Evolutionary conservation across 2,329 filamentous ascomycete species (phyloP), one percentile per base, ranked within the genome.

Genomic region (Ophiostoma sp.): DNA sequence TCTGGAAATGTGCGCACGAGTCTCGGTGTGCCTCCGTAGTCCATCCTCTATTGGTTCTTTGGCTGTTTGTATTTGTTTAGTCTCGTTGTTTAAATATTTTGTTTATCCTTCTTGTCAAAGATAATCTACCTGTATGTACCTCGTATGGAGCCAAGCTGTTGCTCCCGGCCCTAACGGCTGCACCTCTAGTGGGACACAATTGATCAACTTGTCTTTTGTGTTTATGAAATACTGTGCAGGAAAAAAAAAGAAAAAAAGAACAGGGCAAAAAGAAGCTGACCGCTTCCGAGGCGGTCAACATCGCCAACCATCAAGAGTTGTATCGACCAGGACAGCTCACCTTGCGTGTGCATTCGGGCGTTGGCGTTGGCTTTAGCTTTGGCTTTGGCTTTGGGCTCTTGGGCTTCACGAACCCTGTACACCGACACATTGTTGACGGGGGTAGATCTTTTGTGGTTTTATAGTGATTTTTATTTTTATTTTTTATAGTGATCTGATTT

Each of bases 121-220:
- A 39, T 39, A 39, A 39, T 39, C 36, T 39, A 23, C 52, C 7
- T 54, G 10, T 60, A 17, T 20, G 20, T 57, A 23, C 20, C 52
- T 23, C 13, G 13, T 60, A 60, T 60, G 54, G 54, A 60, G 54
- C 54, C 54, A 31, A 4, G 54, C 54, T 60, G 23, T 60, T 60
- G 54, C 54, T 60, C 54, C 54, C 54, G 54, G 27, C 54, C 54
- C 60, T 64, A 64, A 64, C 60, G 60, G 60, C 60, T 60, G 54
- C 54, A 60, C 23, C 27, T 54, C 8, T 64, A 64, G 60, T 64
- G 60, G 60, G 60, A 64, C 60, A 64, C 60, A 64, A 64, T 64
- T 33, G 4, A 64, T 35, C 60, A 64, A 64, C 60, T n/a, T 57
- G 10, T 39, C 6, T 39, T 36, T 39, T 31, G 27, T 31, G 27